Evolutionary conservation across 129 eudicot species (phyloP).

Genomic region (Rutidosis leptorrhynchoides): DNA sequence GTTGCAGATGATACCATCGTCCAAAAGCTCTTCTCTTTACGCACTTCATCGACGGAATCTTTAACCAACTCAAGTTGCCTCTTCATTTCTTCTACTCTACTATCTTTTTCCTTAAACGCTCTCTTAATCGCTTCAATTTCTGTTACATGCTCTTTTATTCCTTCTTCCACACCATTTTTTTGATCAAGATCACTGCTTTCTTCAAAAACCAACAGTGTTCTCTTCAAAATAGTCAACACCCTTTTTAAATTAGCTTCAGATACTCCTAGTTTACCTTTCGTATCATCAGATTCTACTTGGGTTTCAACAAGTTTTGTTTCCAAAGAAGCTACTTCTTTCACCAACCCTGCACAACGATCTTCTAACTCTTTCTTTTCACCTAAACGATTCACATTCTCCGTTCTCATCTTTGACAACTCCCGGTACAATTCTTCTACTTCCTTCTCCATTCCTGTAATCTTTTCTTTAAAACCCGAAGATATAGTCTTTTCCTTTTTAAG

Average conservation of each 20-base stretch:
- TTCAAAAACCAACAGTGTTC: constrained; percentile 22
- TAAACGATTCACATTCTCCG: constrained; percentile 15
- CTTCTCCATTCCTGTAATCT: constrained; percentile 39
- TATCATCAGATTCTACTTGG: constrained; percentile 26
- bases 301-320: constrained; percentile 38
- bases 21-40: constrained; percentile 76
- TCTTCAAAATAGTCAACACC: constrained; percentile 49
- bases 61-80: constrained; percentile 46
- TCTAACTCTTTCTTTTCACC: constrained; percentile 57
- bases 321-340: constrained; percentile 34
- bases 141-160: constrained; percentile 28
- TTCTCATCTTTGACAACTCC: constrained; percentile 33
- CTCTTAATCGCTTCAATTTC: constrained; percentile 55
- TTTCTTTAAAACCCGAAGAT: constrained; percentile 26
- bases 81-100: constrained; percentile 51
- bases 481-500: constrained; percentile 41
- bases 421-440: constrained; percentile 35
- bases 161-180: constrained; percentile 35
- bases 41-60: constrained; percentile 42
- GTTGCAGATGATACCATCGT: constrained; percentile 74
- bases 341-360: constrained; percentile 29
- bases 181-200: constrained; percentile 5
- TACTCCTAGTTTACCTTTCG: constrained; percentile 39
- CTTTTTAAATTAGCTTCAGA: constrained; percentile 39
- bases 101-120: constrained; percentile 49